Percentiles rank a stretch among this genome's conserved stretches.
phyloP scores from a whole-genome alignment of 768 basidiomycete genomes.

The Lentinula sp. region DNA sequence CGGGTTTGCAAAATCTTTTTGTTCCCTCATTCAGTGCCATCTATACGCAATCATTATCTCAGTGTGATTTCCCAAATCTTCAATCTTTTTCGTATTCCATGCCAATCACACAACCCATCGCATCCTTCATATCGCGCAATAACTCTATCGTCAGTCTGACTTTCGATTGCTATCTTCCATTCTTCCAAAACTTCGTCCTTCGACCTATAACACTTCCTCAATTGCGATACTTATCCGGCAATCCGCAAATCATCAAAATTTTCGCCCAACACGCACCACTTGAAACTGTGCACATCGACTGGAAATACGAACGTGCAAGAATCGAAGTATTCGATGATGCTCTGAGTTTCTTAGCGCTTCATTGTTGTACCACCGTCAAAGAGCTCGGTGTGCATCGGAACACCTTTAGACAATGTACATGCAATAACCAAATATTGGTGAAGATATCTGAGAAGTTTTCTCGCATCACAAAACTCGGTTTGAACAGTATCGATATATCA shows the following conservation, averaged over 20 bases:
- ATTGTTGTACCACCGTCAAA: neutral
- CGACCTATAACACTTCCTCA: neutral
- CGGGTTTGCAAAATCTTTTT: neutral
- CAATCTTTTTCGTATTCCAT: neutral
- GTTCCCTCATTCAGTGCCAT: neutral
- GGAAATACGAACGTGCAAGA: neutral
- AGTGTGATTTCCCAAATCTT: neutral
- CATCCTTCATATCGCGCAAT: neutral
- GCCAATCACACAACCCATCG: neutral
- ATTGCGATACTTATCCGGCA: neutral
- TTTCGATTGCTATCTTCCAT: neutral
- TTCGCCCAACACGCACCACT: neutral
- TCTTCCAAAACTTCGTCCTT: neutral
- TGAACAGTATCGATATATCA: neutral
- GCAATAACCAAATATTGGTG: neutral
- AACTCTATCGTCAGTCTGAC: neutral
- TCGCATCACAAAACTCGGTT: neutral
- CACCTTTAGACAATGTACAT: neutral
- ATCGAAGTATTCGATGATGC: neutral
- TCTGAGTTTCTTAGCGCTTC: neutral
- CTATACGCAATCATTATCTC: neutral
- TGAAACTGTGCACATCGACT: neutral
- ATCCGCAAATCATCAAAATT: neutral
- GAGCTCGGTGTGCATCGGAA: neutral
- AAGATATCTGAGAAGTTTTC: neutral